These are phyloP conservation scores for Agrocybe pediades DNA, from an alignment of 768 basidiomycete species.

Conservation along the genomic window DNA sequence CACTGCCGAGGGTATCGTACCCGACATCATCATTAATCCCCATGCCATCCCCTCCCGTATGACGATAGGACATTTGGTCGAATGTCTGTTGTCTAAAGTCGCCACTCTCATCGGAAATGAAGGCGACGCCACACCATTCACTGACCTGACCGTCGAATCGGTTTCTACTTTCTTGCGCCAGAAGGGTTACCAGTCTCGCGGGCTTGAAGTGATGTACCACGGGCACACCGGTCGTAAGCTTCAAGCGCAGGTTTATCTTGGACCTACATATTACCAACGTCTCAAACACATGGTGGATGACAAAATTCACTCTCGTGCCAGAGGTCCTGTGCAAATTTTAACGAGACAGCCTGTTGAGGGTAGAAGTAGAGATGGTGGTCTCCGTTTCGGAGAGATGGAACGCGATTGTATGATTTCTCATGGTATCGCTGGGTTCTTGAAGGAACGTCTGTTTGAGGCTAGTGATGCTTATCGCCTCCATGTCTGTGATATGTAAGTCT, in stretches of 20 bases:
- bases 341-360: constrained; percentile 98
- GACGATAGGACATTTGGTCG: constrained; percentile 99
- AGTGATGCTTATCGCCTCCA: constrained; percentile 93
- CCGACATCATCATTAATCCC: constrained; percentile 98
- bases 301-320: constrained; percentile 97
- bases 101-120: constrained; percentile 96
- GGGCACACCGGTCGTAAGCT: constrained; percentile 98
- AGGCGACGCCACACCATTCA: constrained; percentile 98
- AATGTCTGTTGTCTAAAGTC: constrained; percentile 95
- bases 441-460: constrained; percentile 94
- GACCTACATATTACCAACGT: constrained; percentile 98
- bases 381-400: constrained; percentile 99
- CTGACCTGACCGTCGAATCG: constrained; percentile 94
- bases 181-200: constrained; percentile 96
- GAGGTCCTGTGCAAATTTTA: constrained; percentile 97
- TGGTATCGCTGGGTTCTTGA: constrained; percentile 96
- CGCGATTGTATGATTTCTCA: constrained; percentile 99
- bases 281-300: constrained; percentile 99
- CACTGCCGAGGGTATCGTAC: constrained; percentile 94
- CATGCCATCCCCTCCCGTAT: constrained; percentile 99
- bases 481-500: constrained; percentile 91
- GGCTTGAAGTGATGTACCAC: constrained; percentile 98
- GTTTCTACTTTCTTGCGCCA: constrained; percentile 91
- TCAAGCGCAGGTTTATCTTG: constrained; percentile 97
- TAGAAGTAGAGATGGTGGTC: constrained; percentile 96